Evolutionary conservation across 2,329 filamentous ascomycete genomes (phyloP).

Genomic region (Curvularia lunata): DNA sequence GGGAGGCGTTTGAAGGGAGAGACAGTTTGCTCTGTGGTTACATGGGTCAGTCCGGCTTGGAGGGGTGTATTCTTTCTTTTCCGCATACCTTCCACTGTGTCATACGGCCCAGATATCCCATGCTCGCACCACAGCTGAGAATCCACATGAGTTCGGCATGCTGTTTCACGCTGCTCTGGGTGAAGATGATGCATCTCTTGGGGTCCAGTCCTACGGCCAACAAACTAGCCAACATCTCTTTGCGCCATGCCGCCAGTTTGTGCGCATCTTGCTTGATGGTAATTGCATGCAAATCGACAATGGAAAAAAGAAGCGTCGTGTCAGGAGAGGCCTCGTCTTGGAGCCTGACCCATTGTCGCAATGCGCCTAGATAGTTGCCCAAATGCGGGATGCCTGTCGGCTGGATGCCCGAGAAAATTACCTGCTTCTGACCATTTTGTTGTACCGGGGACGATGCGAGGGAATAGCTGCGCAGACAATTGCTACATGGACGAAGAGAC

Average conservation of each 20-base stretch:
- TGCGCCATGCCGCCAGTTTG: conserved; percentile 68
- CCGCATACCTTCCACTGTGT: conserved; percentile 92
- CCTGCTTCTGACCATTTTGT: conserved; percentile 17
- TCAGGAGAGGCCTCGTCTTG: conserved; percentile 67
- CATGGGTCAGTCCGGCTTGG: conserved; percentile 3
- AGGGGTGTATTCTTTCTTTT: background rate
- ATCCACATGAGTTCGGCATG: conserved; percentile 98
- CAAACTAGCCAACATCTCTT: conserved; percentile 78
- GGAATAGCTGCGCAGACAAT: conserved; percentile 17
- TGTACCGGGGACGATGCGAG: background rate
- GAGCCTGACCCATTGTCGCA: conserved; percentile 83
- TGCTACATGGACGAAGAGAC: conserved; percentile 15
- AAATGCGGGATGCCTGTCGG: conserved; percentile 93
- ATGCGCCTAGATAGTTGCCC: conserved; percentile 91
- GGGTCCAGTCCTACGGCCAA: conserved; percentile 85
- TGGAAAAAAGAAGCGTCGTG: conserved; percentile 77
- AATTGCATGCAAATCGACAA: conserved; percentile 94
- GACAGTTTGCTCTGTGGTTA: conserved; percentile 67
- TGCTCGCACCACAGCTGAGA: conserved; percentile 85
- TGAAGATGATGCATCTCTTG: conserved; percentile 77
- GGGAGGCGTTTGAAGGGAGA: conserved; percentile 63
- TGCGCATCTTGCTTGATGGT: conserved; percentile 71
- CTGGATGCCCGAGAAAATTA: conserved; percentile 94
- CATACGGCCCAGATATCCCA: conserved; percentile 96
- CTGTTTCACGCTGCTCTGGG: conserved; percentile 76